Conservation (phyloP, 805 yeast genomes). For the Pichia kluyveri region DNA sequence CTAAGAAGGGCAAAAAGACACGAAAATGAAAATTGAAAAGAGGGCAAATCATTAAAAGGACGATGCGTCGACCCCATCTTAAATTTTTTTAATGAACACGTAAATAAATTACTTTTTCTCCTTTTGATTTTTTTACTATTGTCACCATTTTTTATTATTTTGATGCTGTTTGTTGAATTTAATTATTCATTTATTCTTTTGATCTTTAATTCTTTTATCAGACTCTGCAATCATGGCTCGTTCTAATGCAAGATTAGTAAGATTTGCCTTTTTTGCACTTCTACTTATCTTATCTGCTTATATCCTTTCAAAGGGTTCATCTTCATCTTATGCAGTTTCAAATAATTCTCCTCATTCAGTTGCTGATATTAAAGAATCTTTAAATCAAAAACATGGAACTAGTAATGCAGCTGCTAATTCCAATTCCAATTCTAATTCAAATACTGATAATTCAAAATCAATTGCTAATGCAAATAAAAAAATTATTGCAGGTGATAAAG, state of each 20-base stretch:
- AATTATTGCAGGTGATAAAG: constrained; percentile 27
- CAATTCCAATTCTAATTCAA: neutral
- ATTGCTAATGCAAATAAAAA: constrained; percentile 8
- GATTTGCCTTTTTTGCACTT: constrained; percentile 39
- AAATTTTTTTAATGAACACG: no score
- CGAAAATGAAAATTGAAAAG: no score
- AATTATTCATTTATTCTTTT: neutral
- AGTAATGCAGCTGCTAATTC: neutral
- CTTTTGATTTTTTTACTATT: no score
- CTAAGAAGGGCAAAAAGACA: no score
- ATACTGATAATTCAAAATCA: neutral
- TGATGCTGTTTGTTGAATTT: no score
- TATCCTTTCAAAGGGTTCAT: constrained; percentile 39
- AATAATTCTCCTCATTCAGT: neutral
- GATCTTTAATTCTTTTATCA: no score
- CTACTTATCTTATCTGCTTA: constrained; percentile 38
- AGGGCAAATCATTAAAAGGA: no score
- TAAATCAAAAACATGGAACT: neutral
- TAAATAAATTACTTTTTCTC: no score
- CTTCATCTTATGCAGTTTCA: constrained; percentile 21
- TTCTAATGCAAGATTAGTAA: constrained; percentile 38
- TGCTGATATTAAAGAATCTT: neutral
- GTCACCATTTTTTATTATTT: no score
- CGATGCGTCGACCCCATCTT: no score
- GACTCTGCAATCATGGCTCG: constrained; percentile 26